A percentile compares a stretch with the other conserved stretches of the same genome.
phyloP scores from a whole-genome alignment of 2,329 filamentous ascomycete genomes.

The Coniochaeta prunicola region DNA sequence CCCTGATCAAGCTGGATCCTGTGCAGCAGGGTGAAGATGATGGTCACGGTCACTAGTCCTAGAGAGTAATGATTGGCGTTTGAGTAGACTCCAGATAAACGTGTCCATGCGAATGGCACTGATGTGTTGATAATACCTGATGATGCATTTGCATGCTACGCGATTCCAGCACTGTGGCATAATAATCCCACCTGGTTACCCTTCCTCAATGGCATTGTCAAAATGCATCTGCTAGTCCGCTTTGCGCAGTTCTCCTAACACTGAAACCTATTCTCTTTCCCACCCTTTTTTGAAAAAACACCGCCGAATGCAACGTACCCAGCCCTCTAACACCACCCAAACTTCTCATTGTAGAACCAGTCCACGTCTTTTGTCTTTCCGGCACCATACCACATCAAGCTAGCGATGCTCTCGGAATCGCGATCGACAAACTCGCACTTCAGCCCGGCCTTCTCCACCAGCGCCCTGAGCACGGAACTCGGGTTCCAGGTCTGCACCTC shows the following conservation, averaged over 20 bases:
- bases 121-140: not conserved
- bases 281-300: not conserved
- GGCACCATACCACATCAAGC: conserved; percentile 63
- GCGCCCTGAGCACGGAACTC: conserved; percentile 37
- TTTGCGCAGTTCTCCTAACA: not conserved
- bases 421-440: conserved; percentile 44
- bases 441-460: conserved; percentile 42
- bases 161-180: not conserved
- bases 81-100: not conserved
- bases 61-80: not conserved
- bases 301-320: not conserved
- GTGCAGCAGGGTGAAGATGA: conserved; percentile 80
- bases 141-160: not conserved
- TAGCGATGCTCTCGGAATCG: conserved; percentile 61
- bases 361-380: conserved; percentile 47
- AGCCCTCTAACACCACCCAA: conserved; percentile 59
- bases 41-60: conserved; percentile 69
- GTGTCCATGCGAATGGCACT: not conserved
- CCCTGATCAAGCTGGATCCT: conserved; percentile 94
- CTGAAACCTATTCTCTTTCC: not conserved
- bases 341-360: conserved; percentile 74
- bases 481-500: conserved; percentile 83
- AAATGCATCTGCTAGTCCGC: not conserved
- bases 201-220: not conserved
- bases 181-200: not conserved